Evolutionary conservation across 371 early-diverging fungal species (phyloP).

Genomic region (Apophysomyces elegans): DNA sequence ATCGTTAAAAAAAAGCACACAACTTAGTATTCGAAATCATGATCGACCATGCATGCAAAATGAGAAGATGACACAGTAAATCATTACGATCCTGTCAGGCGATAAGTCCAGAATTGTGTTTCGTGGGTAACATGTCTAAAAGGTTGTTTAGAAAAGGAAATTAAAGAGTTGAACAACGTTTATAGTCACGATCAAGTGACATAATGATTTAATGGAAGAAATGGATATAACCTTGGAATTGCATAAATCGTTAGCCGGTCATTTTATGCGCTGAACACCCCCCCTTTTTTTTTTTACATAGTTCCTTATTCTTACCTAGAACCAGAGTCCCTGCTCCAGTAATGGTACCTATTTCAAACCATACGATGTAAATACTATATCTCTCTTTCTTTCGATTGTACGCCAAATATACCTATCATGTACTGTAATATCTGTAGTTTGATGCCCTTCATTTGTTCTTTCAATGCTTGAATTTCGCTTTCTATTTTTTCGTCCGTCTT

Average conservation of each 20-base stretch:
- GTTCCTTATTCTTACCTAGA: slow-evolving; percentile 51
- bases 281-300: background rate
- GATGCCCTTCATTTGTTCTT: slow-evolving; percentile 90
- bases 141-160: background rate
- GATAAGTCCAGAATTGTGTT: background rate
- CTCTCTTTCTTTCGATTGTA: background rate
- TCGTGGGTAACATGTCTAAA: background rate
- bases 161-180: background rate
- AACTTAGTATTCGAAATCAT: background rate
- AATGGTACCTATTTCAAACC: slow-evolving; percentile 60
- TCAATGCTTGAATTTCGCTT: slow-evolving; percentile 79
- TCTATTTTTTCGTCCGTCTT: slow-evolving; percentile 90
- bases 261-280: too few species aligned
- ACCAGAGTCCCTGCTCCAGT: slow-evolving; percentile 85
- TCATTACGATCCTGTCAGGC: background rate
- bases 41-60: background rate
- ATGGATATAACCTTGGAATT: slow-evolving; percentile 12
- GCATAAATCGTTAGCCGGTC: background rate
- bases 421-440: slow-evolving; percentile 86
- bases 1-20: background rate
- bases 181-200: background rate
- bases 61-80: background rate
- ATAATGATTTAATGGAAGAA: slow-evolving; percentile 12
- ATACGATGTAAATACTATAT: background rate
- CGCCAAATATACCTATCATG: slow-evolving; percentile 60